Base-by-base conservation (phyloP, 352 stramenopile species). In the Phytophthora colocasiae region DNA sequence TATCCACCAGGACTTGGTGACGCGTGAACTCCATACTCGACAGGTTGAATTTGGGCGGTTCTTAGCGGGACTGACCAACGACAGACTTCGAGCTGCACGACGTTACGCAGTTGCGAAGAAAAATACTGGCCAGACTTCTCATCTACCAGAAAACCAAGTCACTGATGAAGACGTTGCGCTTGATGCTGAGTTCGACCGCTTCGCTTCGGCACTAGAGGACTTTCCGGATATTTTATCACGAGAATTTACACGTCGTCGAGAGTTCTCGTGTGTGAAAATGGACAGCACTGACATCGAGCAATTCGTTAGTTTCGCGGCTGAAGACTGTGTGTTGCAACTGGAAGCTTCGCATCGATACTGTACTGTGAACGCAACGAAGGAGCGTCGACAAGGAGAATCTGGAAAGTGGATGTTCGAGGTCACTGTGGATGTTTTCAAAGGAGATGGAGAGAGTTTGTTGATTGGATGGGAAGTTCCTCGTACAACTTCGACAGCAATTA, bases 361-460 rank as follows among this genome's bases (percentile, higher is more conserved):
- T 56, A 89, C 85, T 1, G 82, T 90, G 3, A 50, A 88, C 22
- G 85, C 81, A 11, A 94, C 83, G 5, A 94, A 92, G 54, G 78
- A 85, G 51, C 75, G 83, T 12, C 78, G 79, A 14, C 82, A 89
- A 62, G 85, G 83, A 2, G 82, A 92, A 55, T 91, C 82, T 17
- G 83, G 83, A 4, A 82, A 83, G 47, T 94, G 85, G 85, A 91
- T 94, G 82, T 94, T 89, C 32, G 83, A 94, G 66, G 83, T 87
- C 17, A 77, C 47, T 12, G 52, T 88, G 38, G 82, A 87, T n/a
- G 55, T 77, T 36, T 83, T 90, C 58, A 77, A 66, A 2, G 77
- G 79, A 10, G 81, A 87, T 12, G 83, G 85, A n/a, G 83, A 89
- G 54, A 94, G 80, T 53, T 58, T 94, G 10, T 57, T 91, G n/a